These are phyloP conservation scores for Ceratobasidium sp. DNA, from an alignment of 1,284 basidiomycete species.

Conservation along the genomic window DNA sequence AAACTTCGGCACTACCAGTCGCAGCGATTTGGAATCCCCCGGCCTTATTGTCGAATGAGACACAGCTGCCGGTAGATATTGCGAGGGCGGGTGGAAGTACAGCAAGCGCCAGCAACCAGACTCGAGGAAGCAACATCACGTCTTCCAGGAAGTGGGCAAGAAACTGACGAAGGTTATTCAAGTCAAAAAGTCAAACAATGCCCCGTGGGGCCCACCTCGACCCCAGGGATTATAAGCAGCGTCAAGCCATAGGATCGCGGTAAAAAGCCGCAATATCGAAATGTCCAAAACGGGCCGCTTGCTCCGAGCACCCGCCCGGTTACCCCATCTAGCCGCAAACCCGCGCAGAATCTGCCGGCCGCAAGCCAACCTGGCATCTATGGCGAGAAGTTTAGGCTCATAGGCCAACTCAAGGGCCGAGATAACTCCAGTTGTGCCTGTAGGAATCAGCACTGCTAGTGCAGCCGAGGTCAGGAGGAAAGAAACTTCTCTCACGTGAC, in stretches of 20 bases:
- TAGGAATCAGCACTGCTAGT: not conserved
- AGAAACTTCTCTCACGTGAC: too few relatives aligned
- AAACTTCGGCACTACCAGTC: slow-evolving; percentile 54
- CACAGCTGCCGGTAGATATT: slow-evolving; percentile 40
- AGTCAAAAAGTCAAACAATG: slow-evolving; percentile 18
- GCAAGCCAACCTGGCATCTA: not conserved
- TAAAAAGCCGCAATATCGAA: not conserved
- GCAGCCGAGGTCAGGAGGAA: not conserved
- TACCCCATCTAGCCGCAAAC: slow-evolving; percentile 5
- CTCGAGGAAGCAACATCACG: slow-evolving; percentile 28
- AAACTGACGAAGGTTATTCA: not conserved
- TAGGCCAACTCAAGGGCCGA: not conserved
- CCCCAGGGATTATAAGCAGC: slow-evolving; percentile 2
- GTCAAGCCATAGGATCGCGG: not conserved
- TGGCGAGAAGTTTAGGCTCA: not conserved
- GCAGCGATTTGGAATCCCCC: slow-evolving; percentile 48
- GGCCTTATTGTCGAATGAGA: slow-evolving; percentile 44
- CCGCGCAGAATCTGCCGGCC: slow-evolving; percentile 5
- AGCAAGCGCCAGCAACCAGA: slow-evolving; percentile 28
- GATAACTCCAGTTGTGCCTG: slow-evolving; percentile 10
- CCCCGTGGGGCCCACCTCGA: slow-evolving; percentile 9
- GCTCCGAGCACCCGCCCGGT: not conserved
- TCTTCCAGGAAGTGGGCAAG: slow-evolving; percentile 15
- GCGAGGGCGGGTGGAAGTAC: slow-evolving; percentile 15
- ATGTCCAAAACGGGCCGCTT: slow-evolving; percentile 3